Evolutionary conservation across 1,139 yeast species (phyloP).

Genomic region (Hemisphaericaspora xylofermentans): DNA sequence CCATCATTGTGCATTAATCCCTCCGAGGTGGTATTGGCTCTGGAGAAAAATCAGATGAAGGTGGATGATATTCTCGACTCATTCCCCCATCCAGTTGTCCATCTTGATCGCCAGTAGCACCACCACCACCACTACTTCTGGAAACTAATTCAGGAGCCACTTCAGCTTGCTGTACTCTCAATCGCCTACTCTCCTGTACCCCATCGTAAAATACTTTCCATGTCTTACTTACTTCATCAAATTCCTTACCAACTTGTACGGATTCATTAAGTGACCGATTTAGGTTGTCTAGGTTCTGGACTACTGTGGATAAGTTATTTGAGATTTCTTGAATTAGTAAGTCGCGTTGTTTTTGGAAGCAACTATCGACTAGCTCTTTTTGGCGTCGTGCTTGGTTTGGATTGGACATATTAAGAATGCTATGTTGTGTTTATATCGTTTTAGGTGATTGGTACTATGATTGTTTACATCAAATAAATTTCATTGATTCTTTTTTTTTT

Average conservation of each 20-base stretch:
- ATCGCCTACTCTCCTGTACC: conserved; percentile 17
- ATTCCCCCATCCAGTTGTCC: background rate
- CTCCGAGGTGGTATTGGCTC: background rate
- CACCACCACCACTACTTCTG: too few species aligned
- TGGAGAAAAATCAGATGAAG: background rate
- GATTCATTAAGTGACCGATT: conserved; percentile 43
- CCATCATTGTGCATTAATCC: background rate
- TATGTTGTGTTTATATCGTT: background rate
- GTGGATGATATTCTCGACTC: background rate
- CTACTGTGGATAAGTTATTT: conserved; percentile 40
- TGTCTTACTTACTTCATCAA: conserved; percentile 44
- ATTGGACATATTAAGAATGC: background rate
- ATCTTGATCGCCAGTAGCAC: background rate
- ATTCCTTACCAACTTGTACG: conserved; percentile 46
- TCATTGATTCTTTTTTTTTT: too few species aligned
- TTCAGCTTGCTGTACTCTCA: conserved; percentile 16
- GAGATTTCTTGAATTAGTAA: conserved; percentile 45
- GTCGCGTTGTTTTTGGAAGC: conserved; percentile 46
- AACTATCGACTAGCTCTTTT: conserved; percentile 2
- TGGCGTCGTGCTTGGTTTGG: background rate
- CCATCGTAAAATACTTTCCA: conserved; percentile 47
- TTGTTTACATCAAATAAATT: too few species aligned
- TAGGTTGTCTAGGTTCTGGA: conserved; percentile 39
- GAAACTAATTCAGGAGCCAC: background rate
- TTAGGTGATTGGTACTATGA: background rate